Evolutionary conservation across 495 filamentous ascomycete genomes (phyloP), one percentile per base, ranked within the genome.

Genomic region (Baudoinia panamericana): DNA sequence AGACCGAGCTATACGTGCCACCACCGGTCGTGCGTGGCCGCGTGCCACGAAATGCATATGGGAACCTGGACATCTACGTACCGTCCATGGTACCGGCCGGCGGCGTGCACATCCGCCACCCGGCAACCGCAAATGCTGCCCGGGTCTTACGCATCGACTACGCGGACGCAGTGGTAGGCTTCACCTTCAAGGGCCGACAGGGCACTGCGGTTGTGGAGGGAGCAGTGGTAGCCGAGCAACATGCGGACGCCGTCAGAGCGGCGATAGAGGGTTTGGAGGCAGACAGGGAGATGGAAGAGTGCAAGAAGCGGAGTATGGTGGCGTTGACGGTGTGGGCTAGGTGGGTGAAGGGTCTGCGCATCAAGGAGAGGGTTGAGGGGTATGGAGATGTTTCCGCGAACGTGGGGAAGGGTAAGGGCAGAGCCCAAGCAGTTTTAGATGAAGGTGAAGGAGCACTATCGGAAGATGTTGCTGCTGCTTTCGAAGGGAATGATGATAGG

Each of bases 31-130:
- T 78, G 2, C 56, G 72, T 32, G 88, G 87, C 4, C 67, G 60
- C 12, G 70, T 99, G 7, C 90, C 87, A 3, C 82, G 78, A 45
- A 99, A 99, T 50, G 68, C 63, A 7, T 99, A 76, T 52, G 83
- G 82, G 0, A 99, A 99, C 50, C 53, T 96, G 29, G 90, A 96
- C 55, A 53, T 96, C 18, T 96, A 88, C 55, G 83, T 90, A 8
- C 80, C 87, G 1, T 84, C 75, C 45, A 99, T 99, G 90, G 66
- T 95, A 6, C 90, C 90, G 0, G 57, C 67, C 11, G 92, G 90
- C 11, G 90, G 78, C 1, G 66, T 69, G 26, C 83, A 99, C 55
- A 64, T 86, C 36, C 63, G 56, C 31, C 69, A 80, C 51, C 67
- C 75, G 19, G 67, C 78, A 24, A 77, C 82, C n/a, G 64, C 69